A percentile compares a stretch with the other conserved stretches of the same genome.
Evolutionary conservation across 805 yeast genomes (phyloP).

Genomic region (Teunomyces cretensis): DNA sequence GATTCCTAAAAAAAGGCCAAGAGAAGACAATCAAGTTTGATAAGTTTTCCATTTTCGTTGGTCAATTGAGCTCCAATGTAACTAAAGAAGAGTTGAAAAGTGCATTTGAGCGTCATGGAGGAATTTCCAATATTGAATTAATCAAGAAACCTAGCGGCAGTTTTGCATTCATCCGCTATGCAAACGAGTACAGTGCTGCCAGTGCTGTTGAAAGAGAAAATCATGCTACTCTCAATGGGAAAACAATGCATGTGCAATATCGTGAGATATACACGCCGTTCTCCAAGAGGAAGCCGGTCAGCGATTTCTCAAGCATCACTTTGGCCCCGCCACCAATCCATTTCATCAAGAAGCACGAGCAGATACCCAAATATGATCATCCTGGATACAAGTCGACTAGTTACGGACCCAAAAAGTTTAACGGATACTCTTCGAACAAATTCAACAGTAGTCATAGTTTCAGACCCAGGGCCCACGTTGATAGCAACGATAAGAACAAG

Average conservation of each 20-base stretch:
- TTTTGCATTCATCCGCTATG: constrained; percentile 74
- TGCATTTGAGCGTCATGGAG: constrained; percentile 69
- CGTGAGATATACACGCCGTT: constrained; percentile 48
- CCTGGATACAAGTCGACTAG: neutral
- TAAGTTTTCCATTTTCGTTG: constrained; percentile 72
- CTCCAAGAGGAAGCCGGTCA: neutral
- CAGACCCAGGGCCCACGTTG: neutral
- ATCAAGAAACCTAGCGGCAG: constrained; percentile 47
- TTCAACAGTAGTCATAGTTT: neutral
- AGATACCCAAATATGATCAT: neutral
- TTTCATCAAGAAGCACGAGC: constrained; percentile 23
- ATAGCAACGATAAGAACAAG: neutral
- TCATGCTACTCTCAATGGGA: constrained; percentile 69
- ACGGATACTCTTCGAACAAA: constrained; percentile 7
- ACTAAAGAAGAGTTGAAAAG: constrained; percentile 54
- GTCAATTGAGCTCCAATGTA: constrained; percentile 60
- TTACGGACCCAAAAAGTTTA: constrained; percentile 9
- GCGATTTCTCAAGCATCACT: constrained; percentile 35
- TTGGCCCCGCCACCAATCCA: constrained; percentile 85
- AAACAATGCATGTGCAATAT: constrained; percentile 83
- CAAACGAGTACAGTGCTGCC: constrained; percentile 72
- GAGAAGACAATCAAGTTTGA: constrained; percentile 43
- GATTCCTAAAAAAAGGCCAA: constrained; percentile 25
- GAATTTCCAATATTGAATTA: constrained; percentile 56
- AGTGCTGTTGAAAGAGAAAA: constrained; percentile 84